phyloP scores from a whole-genome alignment of 768 basidiomycete genomes.

The Cystobasidium onofrii region DNA sequence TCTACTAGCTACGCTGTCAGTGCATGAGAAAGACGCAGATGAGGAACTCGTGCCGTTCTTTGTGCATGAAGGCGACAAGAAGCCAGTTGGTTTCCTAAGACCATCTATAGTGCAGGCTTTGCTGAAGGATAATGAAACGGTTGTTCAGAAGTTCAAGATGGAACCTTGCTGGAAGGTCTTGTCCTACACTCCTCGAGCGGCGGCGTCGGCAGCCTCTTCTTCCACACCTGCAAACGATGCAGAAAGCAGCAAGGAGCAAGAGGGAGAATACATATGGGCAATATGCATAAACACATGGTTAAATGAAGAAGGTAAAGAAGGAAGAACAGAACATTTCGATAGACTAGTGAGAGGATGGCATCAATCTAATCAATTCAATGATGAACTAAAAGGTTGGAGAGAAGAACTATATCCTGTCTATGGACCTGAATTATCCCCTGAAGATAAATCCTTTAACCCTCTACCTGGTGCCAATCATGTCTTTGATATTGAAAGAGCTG shows the following conservation, averaged over 20 bases:
- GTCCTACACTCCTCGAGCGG: slow-evolving; percentile 46
- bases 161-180: slow-evolving; percentile 53
- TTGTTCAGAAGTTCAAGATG: slow-evolving; percentile 34
- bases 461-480: slow-evolving; percentile 55
- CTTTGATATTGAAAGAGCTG: slow-evolving; percentile 82
- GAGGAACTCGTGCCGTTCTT: slow-evolving; percentile 41
- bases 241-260: neutral
- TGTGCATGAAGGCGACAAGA: slow-evolving; percentile 30
- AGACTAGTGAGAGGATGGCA: slow-evolving; percentile 44
- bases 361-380: slow-evolving; percentile 43
- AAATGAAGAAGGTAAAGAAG: slow-evolving; percentile 31
- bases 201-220: slow-evolving; percentile 40
- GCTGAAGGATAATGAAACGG: slow-evolving; percentile 45
- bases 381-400: slow-evolving; percentile 59
- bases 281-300: slow-evolving; percentile 39
- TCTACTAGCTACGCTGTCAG: neutral
- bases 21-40: slow-evolving; percentile 1
- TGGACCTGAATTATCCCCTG: slow-evolving; percentile 55
- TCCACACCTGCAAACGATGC: neutral
- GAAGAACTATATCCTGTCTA: slow-evolving; percentile 64
- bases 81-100: slow-evolving; percentile 49
- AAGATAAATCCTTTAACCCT: slow-evolving; percentile 56
- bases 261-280: slow-evolving; percentile 32
- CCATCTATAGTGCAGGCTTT: slow-evolving; percentile 44
- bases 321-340: slow-evolving; percentile 39